Conservation (phyloP, 257 asterid species). For the Haberlea rhodopensis region DNA sequence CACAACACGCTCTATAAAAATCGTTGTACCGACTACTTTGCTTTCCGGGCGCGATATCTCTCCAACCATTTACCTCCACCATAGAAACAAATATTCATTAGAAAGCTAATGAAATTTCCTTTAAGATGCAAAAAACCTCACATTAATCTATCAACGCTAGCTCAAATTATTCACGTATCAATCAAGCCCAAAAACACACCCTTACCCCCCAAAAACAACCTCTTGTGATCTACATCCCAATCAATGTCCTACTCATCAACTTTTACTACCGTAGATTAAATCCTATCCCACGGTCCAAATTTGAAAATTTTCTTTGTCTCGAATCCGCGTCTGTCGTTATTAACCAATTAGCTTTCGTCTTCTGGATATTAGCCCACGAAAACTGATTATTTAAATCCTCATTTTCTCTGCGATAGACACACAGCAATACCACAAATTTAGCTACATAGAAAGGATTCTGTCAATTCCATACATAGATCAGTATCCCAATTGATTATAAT, state of each 20-base stretch:
- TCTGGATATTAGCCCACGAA: neutral
- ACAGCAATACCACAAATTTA: no score
- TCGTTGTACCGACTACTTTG: slow-evolving; percentile 44
- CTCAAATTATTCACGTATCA: slow-evolving; percentile 36
- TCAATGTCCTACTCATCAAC: slow-evolving; percentile 27
- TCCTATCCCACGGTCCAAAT: slow-evolving; percentile 32
- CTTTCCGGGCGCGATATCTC: slow-evolving; percentile 36
- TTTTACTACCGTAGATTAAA: slow-evolving; percentile 32
- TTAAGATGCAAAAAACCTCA: slow-evolving; percentile 26
- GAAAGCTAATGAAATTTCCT: slow-evolving; percentile 57
- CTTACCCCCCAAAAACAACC: slow-evolving; percentile 2
- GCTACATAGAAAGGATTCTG: no score
- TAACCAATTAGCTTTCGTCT: slow-evolving; percentile 43
- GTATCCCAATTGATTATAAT: no score
- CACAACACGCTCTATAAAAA: slow-evolving; percentile 28
- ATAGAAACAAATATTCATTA: slow-evolving; percentile 12
- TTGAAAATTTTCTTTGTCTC: slow-evolving; percentile 17
- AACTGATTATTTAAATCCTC: no score
- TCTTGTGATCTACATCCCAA: slow-evolving; percentile 25
- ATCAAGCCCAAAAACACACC: slow-evolving; percentile 68
- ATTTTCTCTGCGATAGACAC: no score
- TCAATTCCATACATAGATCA: no score
- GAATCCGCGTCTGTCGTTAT: slow-evolving; percentile 37
- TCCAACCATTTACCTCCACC: neutral
- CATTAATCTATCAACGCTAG: slow-evolving; percentile 25